Percentiles rank a stretch among this genome's conserved stretches.
phyloP scores from a whole-genome alignment of 768 basidiomycete species.

The Termitomyces sp. region DNA sequence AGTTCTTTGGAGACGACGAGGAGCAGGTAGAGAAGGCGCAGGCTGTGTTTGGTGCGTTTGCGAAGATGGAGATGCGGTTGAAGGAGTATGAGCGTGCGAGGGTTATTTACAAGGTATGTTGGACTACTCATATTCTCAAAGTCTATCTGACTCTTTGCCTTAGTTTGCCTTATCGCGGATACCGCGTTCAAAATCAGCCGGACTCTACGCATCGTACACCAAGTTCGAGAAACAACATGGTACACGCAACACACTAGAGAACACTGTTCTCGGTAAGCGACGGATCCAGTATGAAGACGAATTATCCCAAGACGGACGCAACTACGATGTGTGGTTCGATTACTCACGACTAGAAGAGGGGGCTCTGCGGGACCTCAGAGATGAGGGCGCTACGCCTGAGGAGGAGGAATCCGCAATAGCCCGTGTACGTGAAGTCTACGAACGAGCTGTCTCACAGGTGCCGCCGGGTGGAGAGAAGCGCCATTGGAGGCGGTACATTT shows the following conservation, averaged over 20 bases:
- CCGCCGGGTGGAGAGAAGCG: conserved; percentile 93
- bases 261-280: conserved; percentile 95
- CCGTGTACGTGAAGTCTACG: conserved; percentile 90
- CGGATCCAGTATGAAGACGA: conserved; percentile 99
- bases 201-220: conserved; percentile 89
- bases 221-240: conserved; percentile 99
- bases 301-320: conserved; percentile 82
- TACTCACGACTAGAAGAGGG: conserved; percentile 92
- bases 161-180: conserved; percentile 95
- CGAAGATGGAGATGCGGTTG: conserved; percentile 93
- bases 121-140: not conserved
- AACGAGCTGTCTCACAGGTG: conserved; percentile 91
- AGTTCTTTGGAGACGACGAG: conserved; percentile 86
- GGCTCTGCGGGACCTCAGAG: conserved; percentile 69
- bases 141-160: not conserved
- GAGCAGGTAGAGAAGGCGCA: conserved; percentile 96
- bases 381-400: conserved; percentile 70
- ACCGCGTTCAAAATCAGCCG: conserved; percentile 86
- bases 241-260: conserved; percentile 80
- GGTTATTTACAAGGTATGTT: conserved; percentile 91
- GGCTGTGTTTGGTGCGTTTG: conserved; percentile 88
- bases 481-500: conserved; percentile 87
- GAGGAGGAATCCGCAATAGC: conserved; percentile 59
- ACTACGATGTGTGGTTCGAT: conserved; percentile 99
- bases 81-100: conserved; percentile 97